Percentiles rank a stretch among this genome's conserved stretches.
Conservation (phyloP, 1,139 yeast species). For the Petasospora fabianii region DNA sequence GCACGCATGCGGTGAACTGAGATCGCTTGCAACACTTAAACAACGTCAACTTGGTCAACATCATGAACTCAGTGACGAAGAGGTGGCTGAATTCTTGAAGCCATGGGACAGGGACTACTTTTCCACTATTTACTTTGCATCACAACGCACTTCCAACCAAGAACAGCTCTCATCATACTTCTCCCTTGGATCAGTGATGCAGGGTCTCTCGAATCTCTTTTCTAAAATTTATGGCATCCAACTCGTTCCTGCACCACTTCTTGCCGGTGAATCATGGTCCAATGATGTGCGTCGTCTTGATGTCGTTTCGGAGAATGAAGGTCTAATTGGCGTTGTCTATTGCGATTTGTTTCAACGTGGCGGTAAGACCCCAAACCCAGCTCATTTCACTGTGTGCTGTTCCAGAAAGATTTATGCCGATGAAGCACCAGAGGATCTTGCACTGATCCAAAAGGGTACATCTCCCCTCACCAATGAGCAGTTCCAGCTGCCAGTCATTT, state of each 20-base stretch:
- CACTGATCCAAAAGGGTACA: conserved; percentile 37
- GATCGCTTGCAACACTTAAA: conserved; percentile 39
- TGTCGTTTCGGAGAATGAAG: conserved; percentile 60
- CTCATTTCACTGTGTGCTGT: conserved; percentile 96
- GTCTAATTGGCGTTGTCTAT: conserved; percentile 59
- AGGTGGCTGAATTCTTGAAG: conserved; percentile 46
- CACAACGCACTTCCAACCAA: conserved; percentile 33
- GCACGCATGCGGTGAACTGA: conserved; percentile 60
- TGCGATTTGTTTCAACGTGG: conserved; percentile 62
- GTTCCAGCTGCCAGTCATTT: conserved; percentile 85
- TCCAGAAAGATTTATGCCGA: conserved; percentile 68
- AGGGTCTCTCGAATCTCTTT: conserved; percentile 76
- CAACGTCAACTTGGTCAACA: conserved; percentile 29
- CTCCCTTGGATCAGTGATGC: conserved; percentile 82
- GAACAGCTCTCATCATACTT: conserved; percentile 58
- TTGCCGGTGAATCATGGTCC: conserved; percentile 85
- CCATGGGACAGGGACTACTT: conserved; percentile 95
- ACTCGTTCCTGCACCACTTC: conserved; percentile 61
- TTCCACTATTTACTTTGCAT: conserved; percentile 36
- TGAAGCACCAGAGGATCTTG: conserved; percentile 37
- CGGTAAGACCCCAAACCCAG: conserved; percentile 71
- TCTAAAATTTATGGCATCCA: conserved; percentile 69
- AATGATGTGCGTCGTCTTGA: conserved; percentile 80
- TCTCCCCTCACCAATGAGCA: conserved; percentile 36
- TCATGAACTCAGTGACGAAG: conserved; percentile 32